Evolutionary conservation across 139 green algal genomes (phyloP).

Genomic region (Limnomonas spitsbergensis): DNA sequence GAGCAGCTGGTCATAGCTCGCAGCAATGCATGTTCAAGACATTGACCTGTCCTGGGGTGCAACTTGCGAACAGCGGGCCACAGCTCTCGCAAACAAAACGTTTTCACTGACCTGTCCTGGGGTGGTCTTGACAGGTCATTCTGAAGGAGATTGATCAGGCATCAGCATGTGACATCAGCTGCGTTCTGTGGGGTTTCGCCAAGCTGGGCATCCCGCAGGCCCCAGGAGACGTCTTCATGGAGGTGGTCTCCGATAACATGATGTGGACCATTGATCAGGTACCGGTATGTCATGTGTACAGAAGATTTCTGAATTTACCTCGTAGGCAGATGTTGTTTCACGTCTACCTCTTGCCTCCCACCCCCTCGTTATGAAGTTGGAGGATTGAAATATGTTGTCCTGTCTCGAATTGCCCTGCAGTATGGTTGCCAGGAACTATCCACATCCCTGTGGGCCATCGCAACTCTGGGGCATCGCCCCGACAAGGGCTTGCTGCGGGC

Average conservation of each 20-base stretch:
- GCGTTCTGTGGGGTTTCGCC: conserved; percentile 31
- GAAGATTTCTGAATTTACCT: no score
- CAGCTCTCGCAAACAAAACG: background rate
- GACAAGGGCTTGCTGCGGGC: conserved; percentile 15
- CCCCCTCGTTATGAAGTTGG: no score
- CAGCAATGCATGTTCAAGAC: background rate
- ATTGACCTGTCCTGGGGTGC: background rate
- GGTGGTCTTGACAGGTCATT: conserved; percentile 22
- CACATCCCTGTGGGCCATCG: conserved; percentile 31
- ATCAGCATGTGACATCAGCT: conserved; percentile 14
- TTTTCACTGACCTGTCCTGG: background rate
- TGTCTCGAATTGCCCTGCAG: no score
- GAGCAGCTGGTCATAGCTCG: background rate
- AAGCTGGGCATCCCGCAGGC: conserved; percentile 18
- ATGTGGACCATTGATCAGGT: background rate
- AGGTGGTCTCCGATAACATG: conserved; percentile 9
- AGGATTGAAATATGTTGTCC: no score
- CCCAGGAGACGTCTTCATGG: conserved; percentile 10
- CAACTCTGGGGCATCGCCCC: conserved; percentile 24
- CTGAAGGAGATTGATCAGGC: conserved; percentile 23
- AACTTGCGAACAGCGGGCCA: background rate
- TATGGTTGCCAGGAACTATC: conserved; percentile 30
- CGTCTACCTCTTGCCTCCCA: no score
- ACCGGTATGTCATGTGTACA: no score
- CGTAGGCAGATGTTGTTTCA: no score